A percentile compares a stretch with the other conserved stretches of the same genome.
These are phyloP conservation scores for Cystobasidium ongulense DNA, from an alignment of 768 basidiomycete species.

Conservation along the genomic window DNA sequence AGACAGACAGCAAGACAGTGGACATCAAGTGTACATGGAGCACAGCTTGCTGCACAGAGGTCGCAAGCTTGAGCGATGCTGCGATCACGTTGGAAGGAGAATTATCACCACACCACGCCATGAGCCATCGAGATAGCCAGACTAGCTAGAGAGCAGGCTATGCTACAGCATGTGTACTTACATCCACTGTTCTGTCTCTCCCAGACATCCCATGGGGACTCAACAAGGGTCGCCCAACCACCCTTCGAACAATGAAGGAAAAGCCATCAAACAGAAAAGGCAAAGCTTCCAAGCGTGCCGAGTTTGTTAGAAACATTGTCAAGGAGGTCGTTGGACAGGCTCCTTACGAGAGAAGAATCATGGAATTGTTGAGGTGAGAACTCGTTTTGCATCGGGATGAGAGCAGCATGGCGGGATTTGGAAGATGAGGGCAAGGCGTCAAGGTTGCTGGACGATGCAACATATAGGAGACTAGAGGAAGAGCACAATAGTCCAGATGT, in stretches of 20 bases:
- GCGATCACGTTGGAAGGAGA: background rate
- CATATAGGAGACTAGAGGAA: too few species aligned
- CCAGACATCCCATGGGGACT: constrained; percentile 37
- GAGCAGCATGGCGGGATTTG: background rate
- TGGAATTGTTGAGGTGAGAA: constrained; percentile 62
- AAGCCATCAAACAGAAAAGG: constrained; percentile 67
- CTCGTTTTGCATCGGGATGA: background rate
- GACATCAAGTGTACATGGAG: too few species aligned
- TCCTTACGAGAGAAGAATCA: constrained; percentile 91
- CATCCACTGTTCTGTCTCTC: background rate
- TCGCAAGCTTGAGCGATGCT: too few species aligned
- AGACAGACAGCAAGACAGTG: too few species aligned
- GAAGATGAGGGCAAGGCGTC: background rate
- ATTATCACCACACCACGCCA: background rate
- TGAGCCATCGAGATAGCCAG: background rate
- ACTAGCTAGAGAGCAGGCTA: background rate
- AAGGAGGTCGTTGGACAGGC: constrained; percentile 97
- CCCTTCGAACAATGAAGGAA: constrained; percentile 31
- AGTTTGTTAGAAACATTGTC: constrained; percentile 84
- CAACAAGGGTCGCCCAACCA: constrained; percentile 41
- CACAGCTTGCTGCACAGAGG: too few species aligned
- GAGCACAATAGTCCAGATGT: too few species aligned
- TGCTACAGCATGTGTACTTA: background rate
- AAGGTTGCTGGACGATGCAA: too few species aligned
- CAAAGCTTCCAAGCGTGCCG: constrained; percentile 74